phyloP scores from a whole-genome alignment of 2,329 filamentous ascomycete species.

The Apiospora rasikravindrae region DNA sequence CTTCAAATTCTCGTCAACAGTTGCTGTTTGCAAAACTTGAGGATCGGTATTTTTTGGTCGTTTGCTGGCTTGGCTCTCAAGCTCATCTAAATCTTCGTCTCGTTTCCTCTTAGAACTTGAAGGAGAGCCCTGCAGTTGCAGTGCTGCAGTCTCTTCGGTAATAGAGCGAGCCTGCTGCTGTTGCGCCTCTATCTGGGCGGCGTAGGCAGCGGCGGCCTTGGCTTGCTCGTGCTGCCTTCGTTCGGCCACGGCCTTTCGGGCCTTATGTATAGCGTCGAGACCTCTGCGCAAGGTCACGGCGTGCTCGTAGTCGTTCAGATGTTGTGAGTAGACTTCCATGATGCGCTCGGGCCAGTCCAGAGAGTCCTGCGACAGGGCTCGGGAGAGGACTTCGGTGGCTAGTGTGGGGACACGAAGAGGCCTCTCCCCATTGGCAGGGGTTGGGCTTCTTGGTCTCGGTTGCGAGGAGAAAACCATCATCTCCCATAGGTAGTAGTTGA shows the following conservation, averaged over 20 bases:
- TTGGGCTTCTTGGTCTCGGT: constrained; percentile 46
- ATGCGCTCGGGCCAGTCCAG: constrained; percentile 81
- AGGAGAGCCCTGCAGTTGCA: constrained; percentile 41
- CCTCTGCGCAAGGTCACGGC: constrained; percentile 76
- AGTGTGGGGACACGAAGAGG: constrained; percentile 68
- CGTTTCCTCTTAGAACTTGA: constrained; percentile 74
- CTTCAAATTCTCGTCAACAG: constrained; percentile 55
- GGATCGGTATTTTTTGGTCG: constrained; percentile 58
- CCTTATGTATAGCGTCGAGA: constrained; percentile 74
- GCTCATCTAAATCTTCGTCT: constrained; percentile 58
- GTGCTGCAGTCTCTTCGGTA: constrained; percentile 31
- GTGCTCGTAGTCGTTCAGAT: constrained; percentile 90
- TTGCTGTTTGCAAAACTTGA: background rate
- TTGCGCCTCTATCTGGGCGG: constrained; percentile 39
- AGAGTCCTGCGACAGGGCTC: constrained; percentile 66
- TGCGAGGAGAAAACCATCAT: constrained; percentile 63
- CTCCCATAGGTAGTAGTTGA: constrained; percentile 91
- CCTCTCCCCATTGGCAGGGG: constrained; percentile 49
- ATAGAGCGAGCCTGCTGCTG: constrained; percentile 40
- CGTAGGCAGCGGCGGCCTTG: constrained; percentile 61
- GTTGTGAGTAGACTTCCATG: constrained; percentile 74
- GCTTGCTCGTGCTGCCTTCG: constrained; percentile 70
- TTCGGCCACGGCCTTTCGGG: constrained; percentile 65
- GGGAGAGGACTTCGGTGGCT: constrained; percentile 77
- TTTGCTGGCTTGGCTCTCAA: constrained; percentile 63